Evolutionary conservation across 805 yeast genomes (phyloP), one percentile per base, ranked within the genome.

Genomic region (Yarrowia porcina): DNA sequence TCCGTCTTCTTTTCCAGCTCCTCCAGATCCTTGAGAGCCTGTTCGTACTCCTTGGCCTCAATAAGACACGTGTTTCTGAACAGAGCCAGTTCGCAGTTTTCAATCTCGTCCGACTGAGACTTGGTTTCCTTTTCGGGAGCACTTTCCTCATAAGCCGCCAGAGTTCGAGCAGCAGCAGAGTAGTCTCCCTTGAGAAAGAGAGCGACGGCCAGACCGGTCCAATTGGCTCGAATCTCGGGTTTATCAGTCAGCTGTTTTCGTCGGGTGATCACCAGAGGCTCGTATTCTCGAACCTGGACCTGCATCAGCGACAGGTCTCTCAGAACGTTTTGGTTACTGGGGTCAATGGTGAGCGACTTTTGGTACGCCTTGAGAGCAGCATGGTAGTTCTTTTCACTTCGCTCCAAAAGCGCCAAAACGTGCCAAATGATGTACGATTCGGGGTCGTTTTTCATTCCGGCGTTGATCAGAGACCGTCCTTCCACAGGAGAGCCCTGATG

Each of bases 121-220:
- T 66, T 89, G 49, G 84, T 82, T 67, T 86, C 86, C 17, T 86
- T 93, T 68, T 80, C 82, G 33, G 90, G 83, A 32, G 89, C 76
- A 15, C 38, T 28, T 30, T 82, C 86, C 73, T 93, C 97, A 69
- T 89, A 90, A 69, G 88, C 85, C 20, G 82, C 71, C 68, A 92
- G 80, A 1, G 93, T 88, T 63, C 82, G 82, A 63, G 86, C 86
- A 7, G 97, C 93, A 23, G 83, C 83, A 36, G 77, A 78, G 69
- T 79, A 82, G 69, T 91, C 89, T 25, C 82, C 81, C 72, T 83
- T 83, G 71, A 92, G 78, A 73, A 89, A 89, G 71, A 88, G 90
- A 0, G 97, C 96, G 44, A 90, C 80, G 1, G 96, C 97, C 59
- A 88, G 79, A 0, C 87, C 86, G 1, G 96, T 88, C 97, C 97